These are phyloP conservation scores for Petasospora fabianii DNA, from an alignment of 1,139 yeast species.

Conservation along the genomic window DNA sequence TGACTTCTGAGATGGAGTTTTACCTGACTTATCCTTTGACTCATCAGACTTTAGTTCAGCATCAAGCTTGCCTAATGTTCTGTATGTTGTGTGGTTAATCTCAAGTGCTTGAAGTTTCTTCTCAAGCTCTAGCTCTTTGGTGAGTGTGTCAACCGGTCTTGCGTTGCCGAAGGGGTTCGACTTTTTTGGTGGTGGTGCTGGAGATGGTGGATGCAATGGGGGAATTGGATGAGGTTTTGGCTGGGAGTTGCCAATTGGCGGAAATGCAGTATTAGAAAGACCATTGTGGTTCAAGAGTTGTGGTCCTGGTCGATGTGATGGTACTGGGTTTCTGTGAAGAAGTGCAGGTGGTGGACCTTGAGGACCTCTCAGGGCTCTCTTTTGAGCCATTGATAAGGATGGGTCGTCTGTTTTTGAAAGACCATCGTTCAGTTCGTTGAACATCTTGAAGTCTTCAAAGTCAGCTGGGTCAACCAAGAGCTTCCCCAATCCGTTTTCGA, in stretches of 20 bases:
- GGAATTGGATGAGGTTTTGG: too few relatives aligned
- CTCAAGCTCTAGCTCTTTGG: constrained; percentile 45
- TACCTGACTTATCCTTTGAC: not conserved
- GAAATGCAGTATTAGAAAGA: too few relatives aligned
- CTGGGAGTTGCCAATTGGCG: too few relatives aligned
- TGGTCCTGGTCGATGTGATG: too few relatives aligned
- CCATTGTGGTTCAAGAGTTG: too few relatives aligned
- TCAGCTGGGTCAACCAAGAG: constrained; percentile 45
- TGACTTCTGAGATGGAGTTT: too few relatives aligned
- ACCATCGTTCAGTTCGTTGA: constrained; percentile 36
- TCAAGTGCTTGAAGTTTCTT: constrained; percentile 44
- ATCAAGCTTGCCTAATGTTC: constrained; percentile 38
- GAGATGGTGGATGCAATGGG: constrained; percentile 30
- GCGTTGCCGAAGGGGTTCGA: constrained; percentile 52
- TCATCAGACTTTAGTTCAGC: constrained; percentile 1
- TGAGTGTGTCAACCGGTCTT: constrained; percentile 49
- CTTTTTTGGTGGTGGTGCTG: constrained; percentile 28
- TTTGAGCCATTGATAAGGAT: constrained; percentile 13
- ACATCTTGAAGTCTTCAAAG: constrained; percentile 45
- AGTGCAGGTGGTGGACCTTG: not conserved
- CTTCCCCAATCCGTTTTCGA: constrained; percentile 32
- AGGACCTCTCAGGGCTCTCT: constrained; percentile 8
- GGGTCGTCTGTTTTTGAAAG: constrained; percentile 24
- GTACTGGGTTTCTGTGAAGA: constrained; percentile 7
- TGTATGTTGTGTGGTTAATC: constrained; percentile 55